Percentiles rank a stretch among this genome's conserved stretches.
Evolutionary conservation across 1,284 basidiomycete genomes (phyloP).

Genomic region (Pterulicium gracile): DNA sequence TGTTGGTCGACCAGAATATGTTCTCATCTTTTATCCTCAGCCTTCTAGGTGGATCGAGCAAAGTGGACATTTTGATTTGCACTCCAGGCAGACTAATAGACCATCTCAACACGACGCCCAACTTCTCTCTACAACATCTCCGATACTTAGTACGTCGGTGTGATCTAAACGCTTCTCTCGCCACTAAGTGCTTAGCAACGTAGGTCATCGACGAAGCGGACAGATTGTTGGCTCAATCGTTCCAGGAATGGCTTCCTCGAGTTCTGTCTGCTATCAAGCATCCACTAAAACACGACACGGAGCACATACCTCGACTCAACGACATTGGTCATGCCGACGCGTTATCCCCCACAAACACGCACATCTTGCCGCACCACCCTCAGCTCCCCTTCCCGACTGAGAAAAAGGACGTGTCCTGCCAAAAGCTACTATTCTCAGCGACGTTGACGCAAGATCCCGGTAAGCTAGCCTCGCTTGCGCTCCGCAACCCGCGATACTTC

Average conservation of each 20-base stretch:
- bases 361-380: constrained; percentile 29
- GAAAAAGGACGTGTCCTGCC: constrained; percentile 57
- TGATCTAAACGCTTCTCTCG: constrained; percentile 5
- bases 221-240: constrained; percentile 86
- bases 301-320: no score
- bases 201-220: constrained; percentile 98
- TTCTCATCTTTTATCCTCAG: constrained; percentile 22
- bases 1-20: not conserved
- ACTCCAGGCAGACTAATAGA: constrained; percentile 95
- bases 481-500: constrained; percentile 82
- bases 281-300: constrained; percentile 18
- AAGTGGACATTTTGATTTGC: constrained; percentile 89
- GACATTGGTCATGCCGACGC: constrained; percentile 32
- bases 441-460: constrained; percentile 92
- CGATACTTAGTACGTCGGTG: constrained; percentile 65
- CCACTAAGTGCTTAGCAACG: constrained; percentile 3
- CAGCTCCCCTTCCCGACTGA: constrained; percentile 43
- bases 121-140: constrained; percentile 89
- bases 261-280: constrained; percentile 67
- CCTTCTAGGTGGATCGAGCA: constrained; percentile 68
- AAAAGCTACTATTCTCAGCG: constrained; percentile 95
- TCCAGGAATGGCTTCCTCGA: constrained; percentile 88
- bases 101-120: constrained; percentile 79
- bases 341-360: constrained; percentile 46
- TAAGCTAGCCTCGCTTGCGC: constrained; percentile 76